Percentiles rank a stretch among this genome's conserved stretches.
phyloP scores from a whole-genome alignment of 805 yeast species.

The Lipomyces mesembrius region DNA sequence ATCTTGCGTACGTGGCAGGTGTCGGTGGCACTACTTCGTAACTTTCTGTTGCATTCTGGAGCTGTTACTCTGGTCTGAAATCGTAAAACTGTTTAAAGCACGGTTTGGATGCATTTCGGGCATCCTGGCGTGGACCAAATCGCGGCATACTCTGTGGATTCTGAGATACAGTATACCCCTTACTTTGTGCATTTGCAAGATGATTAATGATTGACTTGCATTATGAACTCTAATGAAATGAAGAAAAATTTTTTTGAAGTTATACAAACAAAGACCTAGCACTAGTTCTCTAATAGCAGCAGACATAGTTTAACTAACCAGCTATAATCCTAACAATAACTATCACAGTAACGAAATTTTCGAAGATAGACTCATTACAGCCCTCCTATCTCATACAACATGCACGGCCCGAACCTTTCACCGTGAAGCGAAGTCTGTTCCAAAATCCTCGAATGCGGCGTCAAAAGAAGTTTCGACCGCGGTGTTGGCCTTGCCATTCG shows the following conservation, averaged over 20 bases:
- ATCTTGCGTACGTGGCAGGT: conserved; percentile 68
- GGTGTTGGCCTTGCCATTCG: not conserved
- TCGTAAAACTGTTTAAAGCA: not conserved
- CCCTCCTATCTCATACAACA: not conserved
- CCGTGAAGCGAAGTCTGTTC: conserved; percentile 6
- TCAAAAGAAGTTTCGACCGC: conserved; percentile 14
- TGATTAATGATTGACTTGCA: not conserved
- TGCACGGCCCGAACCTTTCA: not conserved
- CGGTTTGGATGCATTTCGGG: not conserved
- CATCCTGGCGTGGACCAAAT: not conserved
- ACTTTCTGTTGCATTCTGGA: not conserved
- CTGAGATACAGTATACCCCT: not conserved
- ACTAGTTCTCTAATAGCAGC: not conserved
- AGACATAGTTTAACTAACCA: not conserved
- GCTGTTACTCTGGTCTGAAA: not conserved
- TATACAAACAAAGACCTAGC: not conserved
- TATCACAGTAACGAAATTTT: not conserved
- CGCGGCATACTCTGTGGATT: not conserved
- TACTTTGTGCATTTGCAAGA: not conserved
- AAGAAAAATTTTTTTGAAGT: not conserved
- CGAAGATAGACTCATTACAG: not conserved
- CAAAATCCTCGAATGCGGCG: conserved; percentile 31
- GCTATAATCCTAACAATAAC: not conserved
- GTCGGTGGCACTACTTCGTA: not conserved
- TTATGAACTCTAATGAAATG: not conserved